A percentile compares a stretch with the other conserved stretches of the same genome.
Evolutionary conservation across 495 filamentous ascomycete genomes (phyloP).

Genomic region (Hypoxylon rickii): DNA sequence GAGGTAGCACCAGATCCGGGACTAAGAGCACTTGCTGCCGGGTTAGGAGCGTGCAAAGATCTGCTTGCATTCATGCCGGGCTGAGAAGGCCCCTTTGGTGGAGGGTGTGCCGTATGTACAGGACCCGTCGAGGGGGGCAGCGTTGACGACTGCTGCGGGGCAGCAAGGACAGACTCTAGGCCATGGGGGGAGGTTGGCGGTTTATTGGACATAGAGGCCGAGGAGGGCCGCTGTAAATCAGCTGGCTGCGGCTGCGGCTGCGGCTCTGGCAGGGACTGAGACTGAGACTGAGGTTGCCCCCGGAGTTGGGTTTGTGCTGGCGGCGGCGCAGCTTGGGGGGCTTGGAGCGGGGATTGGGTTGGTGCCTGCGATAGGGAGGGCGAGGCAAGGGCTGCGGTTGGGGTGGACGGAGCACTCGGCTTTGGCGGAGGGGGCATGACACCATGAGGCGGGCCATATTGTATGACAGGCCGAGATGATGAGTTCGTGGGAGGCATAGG

Average conservation of each 20-base stretch:
- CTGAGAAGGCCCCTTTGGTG: conserved; percentile 22
- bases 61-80: conserved; percentile 22
- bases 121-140: conserved; percentile 18
- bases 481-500: conserved; percentile 45
- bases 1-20: conserved; percentile 26
- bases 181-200: conserved; percentile 31
- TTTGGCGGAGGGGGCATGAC: conserved; percentile 60
- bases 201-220: conserved; percentile 15
- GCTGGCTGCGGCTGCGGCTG: conserved; percentile 24
- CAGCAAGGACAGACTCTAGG: conserved; percentile 38
- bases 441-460: conserved; percentile 69
- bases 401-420: conserved; percentile 46
- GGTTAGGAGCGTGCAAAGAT: conserved; percentile 27
- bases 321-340: conserved; percentile 18
- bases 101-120: conserved; percentile 28
- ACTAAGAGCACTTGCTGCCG: conserved; percentile 13
- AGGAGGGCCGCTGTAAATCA: conserved; percentile 21
- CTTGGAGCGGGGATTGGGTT: conserved; percentile 15
- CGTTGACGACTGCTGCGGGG: conserved; percentile 33
- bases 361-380: conserved; percentile 13
- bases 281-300: conserved; percentile 18
- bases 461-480: conserved; percentile 64
- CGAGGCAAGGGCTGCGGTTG: conserved; percentile 12
- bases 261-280: no score
- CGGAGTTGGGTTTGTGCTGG: conserved; percentile 28